Conservation (phyloP, 768 basidiomycete genomes). For the Rhizopogon roseolus region DNA sequence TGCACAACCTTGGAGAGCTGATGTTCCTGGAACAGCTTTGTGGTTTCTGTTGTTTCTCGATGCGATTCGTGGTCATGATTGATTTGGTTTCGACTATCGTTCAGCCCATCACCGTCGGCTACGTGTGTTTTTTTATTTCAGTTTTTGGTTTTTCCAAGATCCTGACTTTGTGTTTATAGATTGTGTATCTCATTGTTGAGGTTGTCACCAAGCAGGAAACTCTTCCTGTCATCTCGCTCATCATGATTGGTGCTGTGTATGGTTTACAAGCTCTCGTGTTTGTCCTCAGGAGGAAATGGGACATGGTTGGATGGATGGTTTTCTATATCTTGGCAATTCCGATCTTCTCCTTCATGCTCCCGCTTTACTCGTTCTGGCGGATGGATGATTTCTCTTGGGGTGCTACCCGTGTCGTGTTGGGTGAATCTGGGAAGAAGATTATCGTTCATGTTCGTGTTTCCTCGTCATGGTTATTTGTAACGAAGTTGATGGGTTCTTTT, state of each 20-base stretch:
- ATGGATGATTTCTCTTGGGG: slow-evolving; percentile 99
- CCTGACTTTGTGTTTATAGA: slow-evolving; percentile 37
- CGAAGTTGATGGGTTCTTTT: slow-evolving; percentile 7
- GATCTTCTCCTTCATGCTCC: slow-evolving; percentile 88
- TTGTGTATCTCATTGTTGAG: slow-evolving; percentile 83
- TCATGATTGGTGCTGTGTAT: slow-evolving; percentile 94
- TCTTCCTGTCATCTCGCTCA: slow-evolving; percentile 76
- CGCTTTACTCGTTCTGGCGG: slow-evolving; percentile 93
- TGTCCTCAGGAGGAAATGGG: slow-evolving; percentile 91
- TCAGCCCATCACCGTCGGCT: slow-evolving; percentile 83
- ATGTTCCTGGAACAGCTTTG: slow-evolving; percentile 89
- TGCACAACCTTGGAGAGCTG: slow-evolving; percentile 94
- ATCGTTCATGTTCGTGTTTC: slow-evolving; percentile 75
- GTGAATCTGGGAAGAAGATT: slow-evolving; percentile 93
- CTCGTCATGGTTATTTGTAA: not conserved
- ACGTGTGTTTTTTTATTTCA: slow-evolving; percentile 52
- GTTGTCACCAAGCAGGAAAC: slow-evolving; percentile 60
- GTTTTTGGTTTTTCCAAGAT: not conserved
- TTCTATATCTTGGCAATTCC: slow-evolving; percentile 97
- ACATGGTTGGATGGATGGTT: slow-evolving; percentile 97
- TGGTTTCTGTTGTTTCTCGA: slow-evolving; percentile 98
- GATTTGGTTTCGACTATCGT: slow-evolving; percentile 86
- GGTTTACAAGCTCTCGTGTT: slow-evolving; percentile 93
- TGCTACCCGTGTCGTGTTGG: slow-evolving; percentile 85
- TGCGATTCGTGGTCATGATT: slow-evolving; percentile 98